Evolutionary conservation across 2,329 filamentous ascomycete genomes (phyloP), one percentile per base, ranked within the genome.

Genomic region (Talaromyces pinophilus): DNA sequence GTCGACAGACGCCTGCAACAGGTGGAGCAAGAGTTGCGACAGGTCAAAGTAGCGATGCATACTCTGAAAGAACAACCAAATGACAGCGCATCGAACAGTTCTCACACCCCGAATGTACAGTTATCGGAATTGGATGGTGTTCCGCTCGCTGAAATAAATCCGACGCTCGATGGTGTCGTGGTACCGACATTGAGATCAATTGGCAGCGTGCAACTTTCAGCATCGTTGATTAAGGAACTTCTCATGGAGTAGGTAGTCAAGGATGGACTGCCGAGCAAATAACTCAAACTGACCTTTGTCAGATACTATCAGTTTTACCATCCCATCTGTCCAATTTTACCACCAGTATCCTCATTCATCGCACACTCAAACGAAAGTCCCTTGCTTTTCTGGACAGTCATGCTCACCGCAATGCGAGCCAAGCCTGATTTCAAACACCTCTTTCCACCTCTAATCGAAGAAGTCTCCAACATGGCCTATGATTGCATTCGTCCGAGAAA

Each of bases 361-460:
- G 48, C 38, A 7, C 64, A 68, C 19, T 55, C 64, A 22, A 44
- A 62, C 28, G 46, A 54, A 19, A 55, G 46, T 50, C 57, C 46
- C 10, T 17, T 68, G 11, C 67, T 68, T 11, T 64, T 68, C 38
- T 62, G 48, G 40, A 67, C 62, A 55, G 62, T 68, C 5, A 62
- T 68, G 42, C 30, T 67, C 13, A 68, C 44, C 25, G 62, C 61
- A 42, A 11, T 64, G 33, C 55, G 65, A 40, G 50, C 35, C 19
- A 62, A 60, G 7, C 33, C 44, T 42, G 67, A 59, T 6, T 10
- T 62, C 5, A 48, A 22, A 30, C 8, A 33, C 10, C n/a, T 46
- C 2, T 68, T 59, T 13, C 59, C 42, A 19, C 19, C 38, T 50
- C 35, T 66, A 1, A 50, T 52, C 2, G 50, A 62, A 7, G 52